Percentiles rank a stretch among this genome's conserved stretches.
Conservation (phyloP, 768 basidiomycete genomes). For the Pleurotus pulmonarius region DNA sequence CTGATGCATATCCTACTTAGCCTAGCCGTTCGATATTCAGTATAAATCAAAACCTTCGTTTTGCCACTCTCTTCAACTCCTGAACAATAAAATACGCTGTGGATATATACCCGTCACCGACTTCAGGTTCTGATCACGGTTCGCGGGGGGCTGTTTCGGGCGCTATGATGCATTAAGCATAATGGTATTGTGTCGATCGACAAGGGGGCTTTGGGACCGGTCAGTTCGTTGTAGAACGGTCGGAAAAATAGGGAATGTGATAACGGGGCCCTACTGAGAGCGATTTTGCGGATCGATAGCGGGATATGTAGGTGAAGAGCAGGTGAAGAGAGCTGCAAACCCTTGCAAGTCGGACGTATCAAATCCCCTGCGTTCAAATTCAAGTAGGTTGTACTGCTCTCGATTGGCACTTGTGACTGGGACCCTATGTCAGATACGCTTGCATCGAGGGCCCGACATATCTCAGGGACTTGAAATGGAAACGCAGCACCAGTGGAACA, state of each 20-base stretch:
- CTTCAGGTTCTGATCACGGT: no score
- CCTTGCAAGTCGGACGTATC: background rate
- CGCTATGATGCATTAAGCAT: background rate
- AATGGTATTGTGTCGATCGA: background rate
- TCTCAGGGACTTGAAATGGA: background rate
- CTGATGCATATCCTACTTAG: conserved; percentile 7
- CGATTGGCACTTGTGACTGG: no score
- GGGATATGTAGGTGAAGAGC: background rate
- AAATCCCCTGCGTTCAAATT: background rate
- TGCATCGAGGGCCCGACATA: background rate
- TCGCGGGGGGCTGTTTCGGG: no score
- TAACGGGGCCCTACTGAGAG: background rate
- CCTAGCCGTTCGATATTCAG: background rate
- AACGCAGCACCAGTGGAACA: conserved; percentile 1
- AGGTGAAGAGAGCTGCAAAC: background rate
- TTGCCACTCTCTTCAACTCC: no score
- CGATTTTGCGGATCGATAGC: no score
- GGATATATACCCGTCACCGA: no score
- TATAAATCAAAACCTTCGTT: conserved; percentile 1
- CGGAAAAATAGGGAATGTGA: conserved; percentile 2
- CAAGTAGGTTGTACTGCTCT: background rate
- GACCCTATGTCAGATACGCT: no score
- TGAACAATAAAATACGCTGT: no score
- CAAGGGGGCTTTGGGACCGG: background rate
- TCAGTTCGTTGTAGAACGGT: background rate